Conservation (phyloP, 352 stramenopile species). For the Phytophthora multivora region DNA sequence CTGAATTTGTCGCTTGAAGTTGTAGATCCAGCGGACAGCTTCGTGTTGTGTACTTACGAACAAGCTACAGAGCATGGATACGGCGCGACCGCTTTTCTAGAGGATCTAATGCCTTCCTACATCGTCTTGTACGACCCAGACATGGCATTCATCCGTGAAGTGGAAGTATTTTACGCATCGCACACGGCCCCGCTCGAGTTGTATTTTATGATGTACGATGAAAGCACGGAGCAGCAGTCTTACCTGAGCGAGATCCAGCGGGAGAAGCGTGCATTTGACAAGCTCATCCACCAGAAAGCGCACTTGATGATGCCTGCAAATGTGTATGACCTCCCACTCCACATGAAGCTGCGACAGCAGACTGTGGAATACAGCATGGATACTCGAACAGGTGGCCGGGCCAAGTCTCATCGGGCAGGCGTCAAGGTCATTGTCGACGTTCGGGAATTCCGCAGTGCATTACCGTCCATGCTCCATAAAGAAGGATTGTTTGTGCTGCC, state of each 20-base stretch:
- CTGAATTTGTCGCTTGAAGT: constrained; percentile 55
- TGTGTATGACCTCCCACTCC: constrained; percentile 81
- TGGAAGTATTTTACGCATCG: constrained; percentile 93
- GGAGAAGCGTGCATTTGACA: constrained; percentile 97
- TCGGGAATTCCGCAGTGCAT: constrained; percentile 95
- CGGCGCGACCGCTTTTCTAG: constrained; percentile 71
- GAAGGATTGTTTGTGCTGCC: constrained; percentile 93
- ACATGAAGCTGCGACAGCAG: constrained; percentile 73
- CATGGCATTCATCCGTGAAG: constrained; percentile 93
- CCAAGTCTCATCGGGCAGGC: constrained; percentile 46
- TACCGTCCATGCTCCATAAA: constrained; percentile 97
- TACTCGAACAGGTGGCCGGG: constrained; percentile 65
- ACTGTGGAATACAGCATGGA: constrained; percentile 81
- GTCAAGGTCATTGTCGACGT: constrained; percentile 94
- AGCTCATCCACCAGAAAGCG: constrained; percentile 95
- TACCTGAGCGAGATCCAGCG: constrained; percentile 94
- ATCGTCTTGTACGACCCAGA: constrained; percentile 97
- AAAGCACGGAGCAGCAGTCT: constrained; percentile 95
- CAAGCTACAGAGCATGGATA: constrained; percentile 70
- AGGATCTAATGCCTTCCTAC: constrained; percentile 90
- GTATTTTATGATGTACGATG: constrained; percentile 97
- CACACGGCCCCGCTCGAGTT: constrained; percentile 70
- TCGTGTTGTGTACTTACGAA: constrained; percentile 83
- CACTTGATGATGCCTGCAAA: constrained; percentile 90
- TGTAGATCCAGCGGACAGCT: constrained; percentile 49